Evolutionary conservation across 148 eudicot species (phyloP), one percentile per base, ranked within the genome.

Genomic region (Beta vulgaris): DNA sequence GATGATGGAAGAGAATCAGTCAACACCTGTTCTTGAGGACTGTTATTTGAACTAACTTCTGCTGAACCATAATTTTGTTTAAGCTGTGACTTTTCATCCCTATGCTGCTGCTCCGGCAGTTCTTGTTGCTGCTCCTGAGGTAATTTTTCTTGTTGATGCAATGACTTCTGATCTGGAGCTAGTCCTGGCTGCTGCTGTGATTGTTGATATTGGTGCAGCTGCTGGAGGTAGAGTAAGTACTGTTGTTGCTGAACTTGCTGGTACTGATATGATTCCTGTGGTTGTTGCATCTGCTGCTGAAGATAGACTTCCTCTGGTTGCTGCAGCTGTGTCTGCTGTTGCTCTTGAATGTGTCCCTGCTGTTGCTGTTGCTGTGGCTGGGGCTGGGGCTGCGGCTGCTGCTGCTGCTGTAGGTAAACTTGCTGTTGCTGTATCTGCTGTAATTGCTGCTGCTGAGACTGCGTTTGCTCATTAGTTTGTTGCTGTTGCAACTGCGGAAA

Each of bases 221-320:
- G 90, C 79, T 84, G 84, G 79, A 84, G 76, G 69, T 84, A 84
- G 60, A 78, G 76, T 2, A 76, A 31, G 61, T 73, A 76, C 55
- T 83, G 80, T 69, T 85, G 90, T 75, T 79, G 74, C 78, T 81
- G 84, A 66, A 29, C 59, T 74, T 76, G 72, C 35, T 84, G 87
- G 73, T 79, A 78, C 61, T 84, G 81, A 75, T 81, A 81, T 21
- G 77, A 69, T 74, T n/a, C n/a, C n/a, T n/a, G n/a, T n/a, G n/a
- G n/a, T n/a, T 82, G 88, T 51, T 55, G 78, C 46, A 71, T 71
- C 68, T 74, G 86, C 40, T 70, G 77, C 39, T 59, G 79, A 23
- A 68, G 69, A 44, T 73, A 40, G 46, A 73, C 68, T 46, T 16
- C 64, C 21, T 64, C 53, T 15, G 63, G 82, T 61, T 67, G 72